Evolutionary conservation across 495 filamentous ascomycete genomes (phyloP), one percentile per base, ranked within the genome.

Genomic region (Aspergillus ellipticus): DNA sequence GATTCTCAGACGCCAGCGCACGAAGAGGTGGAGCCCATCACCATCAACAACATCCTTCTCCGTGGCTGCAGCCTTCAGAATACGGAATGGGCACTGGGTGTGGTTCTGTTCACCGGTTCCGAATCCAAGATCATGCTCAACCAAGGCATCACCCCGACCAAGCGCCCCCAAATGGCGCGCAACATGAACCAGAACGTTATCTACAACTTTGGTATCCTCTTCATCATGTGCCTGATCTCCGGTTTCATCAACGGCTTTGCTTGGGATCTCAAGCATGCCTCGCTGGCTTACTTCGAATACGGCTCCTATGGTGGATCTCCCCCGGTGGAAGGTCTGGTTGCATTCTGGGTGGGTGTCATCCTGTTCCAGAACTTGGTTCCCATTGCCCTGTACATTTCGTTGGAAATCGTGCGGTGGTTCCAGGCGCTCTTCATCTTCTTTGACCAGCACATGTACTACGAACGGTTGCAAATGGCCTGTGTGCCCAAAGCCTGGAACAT

Each of bases 111-210:
- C 76, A 97, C 93, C 20, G 93, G 93, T 28, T 85, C 88, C 60
- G 93, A 97, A 62, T 96, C 93, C 20, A 97, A 97, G 75, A 97
- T 96, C 71, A 97, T 97, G 93, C 86, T 96, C 74, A 97, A 97
- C 68, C 86, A 93, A 13, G 93, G 93, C 51, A 88, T 92, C 45
- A 97, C 93, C 16, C 93, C 93, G 8, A 94, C 84, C 63, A 97
- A 97, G 74, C 87, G 93, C 56, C 82, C 93, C 42, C 83, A 89
- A 45, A 90, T 97, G 66, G 85, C 89, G 37, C 86, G 87, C 59
- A 90, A 96, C 63, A 76, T 97, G 49, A 97, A 96, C 70, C 92
- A 90, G 84, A 92, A 96, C 70, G 92, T 97, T 67, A 82, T 96
- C 56, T 91, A 91, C 81, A 97, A 97, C 72, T 97, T 97, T 66